Evolutionary conservation across 345 rosid species (phyloP), one percentile per base, ranked within the genome.

Genomic region (Sisymbrium altissimum): DNA sequence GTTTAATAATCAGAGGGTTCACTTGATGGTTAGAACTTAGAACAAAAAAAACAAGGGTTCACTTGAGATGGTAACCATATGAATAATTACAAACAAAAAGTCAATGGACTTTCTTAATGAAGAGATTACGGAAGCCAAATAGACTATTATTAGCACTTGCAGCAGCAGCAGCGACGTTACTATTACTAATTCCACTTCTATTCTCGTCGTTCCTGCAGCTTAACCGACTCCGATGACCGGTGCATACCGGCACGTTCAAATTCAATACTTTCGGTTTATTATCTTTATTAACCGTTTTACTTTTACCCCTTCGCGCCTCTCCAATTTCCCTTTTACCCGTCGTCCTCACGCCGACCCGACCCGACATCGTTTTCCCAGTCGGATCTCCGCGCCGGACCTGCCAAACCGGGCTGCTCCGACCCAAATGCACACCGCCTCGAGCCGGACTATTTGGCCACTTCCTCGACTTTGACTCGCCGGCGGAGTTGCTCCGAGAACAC

Each of bases 341-440:
- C 40, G 10, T 11, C 46, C 71, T 86, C 50, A 74, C 81, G 27
- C 70, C 49, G 5, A 9, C 65, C 68, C 75, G 76, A 80, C 38
- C 39, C 55, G 40, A 18, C 7, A 7, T 61, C 21, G 19, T 70
- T 83, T 73, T 70, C 11, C 17, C 44, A 0, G 33, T 52, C 44
- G 79, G 67, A 66, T 68, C 80, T 25, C 81, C 76, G 0, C 89
- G 88, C 27, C 83, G 80, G 12, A 82, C 84, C 79, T 87, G 91
- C 97, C 93, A 92, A 39, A 92, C 87, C 0, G 96, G 97, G 66
- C 89, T 88, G 80, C 81, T 86, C 78, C 96, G 90, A 32, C 90
- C 89, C 73, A 89, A 23, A 75, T 86, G 89, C 38, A 92, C 82
- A 9, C 93, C 90, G 21, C 80, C 62, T 40, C 90, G 85, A 63